Base-by-base conservation (phyloP, 768 basidiomycete species). In the Pleurotus giganteus region DNA sequence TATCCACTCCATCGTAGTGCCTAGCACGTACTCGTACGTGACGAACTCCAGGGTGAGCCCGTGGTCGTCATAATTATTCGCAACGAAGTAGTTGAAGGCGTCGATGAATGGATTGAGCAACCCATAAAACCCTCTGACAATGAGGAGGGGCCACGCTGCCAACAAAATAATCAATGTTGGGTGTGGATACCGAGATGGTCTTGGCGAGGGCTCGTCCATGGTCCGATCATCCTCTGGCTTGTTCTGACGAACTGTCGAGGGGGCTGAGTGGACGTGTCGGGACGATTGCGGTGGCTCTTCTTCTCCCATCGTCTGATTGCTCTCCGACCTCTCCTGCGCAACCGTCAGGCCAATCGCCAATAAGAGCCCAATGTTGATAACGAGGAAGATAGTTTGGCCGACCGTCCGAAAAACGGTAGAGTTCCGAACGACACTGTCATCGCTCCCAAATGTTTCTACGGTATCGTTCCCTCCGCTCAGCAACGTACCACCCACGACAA, bases 381-480 rank as follows among this genome's bases (percentile, higher is more conserved):
- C 53, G n/a, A 73, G 65, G 60, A 72, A 72, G 19, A 73, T 63
- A 24, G 63, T 47, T 47, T 71, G 70, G 0, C 71, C 72, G 12
- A 62, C 51, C 3, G 65, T 67, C 23, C 72, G 67, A 21, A 47
- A 43, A 23, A 69, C 49, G 19, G 55, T 57, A 11, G 45, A 5
- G 27, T 58, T n/a, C 19, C 60, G 58, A 17, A 55, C 46, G 39
- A 53, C 53, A 15, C 54, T 46, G 31, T 11, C 57, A 15, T 21
- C 57, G 57, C 45, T 58, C 21, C 24, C 43, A 24, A 45, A 45
- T 24, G 15, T 24, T 19, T 45, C 43, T 24, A 24, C 15, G n/a
- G 17, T 13, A 24, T 13, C 49, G 37, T 58, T 57, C 15, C 65
- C 64, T 1, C 69, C 67, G 1, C 69, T 66, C 19, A 71, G 62